phyloP scores from a whole-genome alignment of 1,284 basidiomycete species.

The Marasmius oreades region DNA sequence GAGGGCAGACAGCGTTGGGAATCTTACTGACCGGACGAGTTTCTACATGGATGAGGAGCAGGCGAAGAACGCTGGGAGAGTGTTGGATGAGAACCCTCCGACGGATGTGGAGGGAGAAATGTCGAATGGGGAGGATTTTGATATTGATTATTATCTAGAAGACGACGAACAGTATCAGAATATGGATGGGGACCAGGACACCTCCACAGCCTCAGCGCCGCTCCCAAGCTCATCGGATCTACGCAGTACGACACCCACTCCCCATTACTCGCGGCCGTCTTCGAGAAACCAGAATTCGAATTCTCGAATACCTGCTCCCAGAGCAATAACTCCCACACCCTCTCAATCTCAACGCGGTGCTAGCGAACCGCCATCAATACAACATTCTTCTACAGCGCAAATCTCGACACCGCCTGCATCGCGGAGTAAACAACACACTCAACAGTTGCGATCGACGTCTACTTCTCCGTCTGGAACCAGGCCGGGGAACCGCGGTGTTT shows the following conservation, averaged over 20 bases:
- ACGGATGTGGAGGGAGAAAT: constrained; percentile 61
- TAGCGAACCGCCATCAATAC: constrained; percentile 24
- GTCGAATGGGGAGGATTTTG: constrained; percentile 22
- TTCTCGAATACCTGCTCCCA: constrained; percentile 4
- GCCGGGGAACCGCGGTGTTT: constrained; percentile 19
- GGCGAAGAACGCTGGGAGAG: constrained; percentile 40
- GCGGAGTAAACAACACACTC: constrained; percentile 9
- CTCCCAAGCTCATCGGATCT: constrained; percentile 4
- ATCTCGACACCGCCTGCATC: constrained; percentile 17
- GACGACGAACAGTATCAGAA: constrained; percentile 19
- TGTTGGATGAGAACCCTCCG: constrained; percentile 66
- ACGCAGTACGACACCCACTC: constrained; percentile 15
- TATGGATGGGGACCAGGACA: constrained; percentile 18
- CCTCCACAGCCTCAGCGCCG: constrained; percentile 19
- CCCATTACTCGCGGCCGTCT: constrained; percentile 8
- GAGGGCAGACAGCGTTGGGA: constrained; percentile 58
- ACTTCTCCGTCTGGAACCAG: constrained; percentile 2
- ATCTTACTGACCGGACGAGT: constrained; percentile 50
- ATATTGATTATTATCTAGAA: constrained; percentile 14
- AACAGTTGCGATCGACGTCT: constrained; percentile 17
- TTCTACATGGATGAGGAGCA: constrained; percentile 62
- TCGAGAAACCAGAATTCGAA: constrained; percentile 10
- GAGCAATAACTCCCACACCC: constrained; percentile 31
- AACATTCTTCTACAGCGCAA: constrained; percentile 19
- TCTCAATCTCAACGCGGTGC: constrained; percentile 34